Evolutionary conservation across 108 stramenopile species (phyloP), one percentile per base, ranked within the genome.

Genomic region (Thalassiosira profunda): DNA sequence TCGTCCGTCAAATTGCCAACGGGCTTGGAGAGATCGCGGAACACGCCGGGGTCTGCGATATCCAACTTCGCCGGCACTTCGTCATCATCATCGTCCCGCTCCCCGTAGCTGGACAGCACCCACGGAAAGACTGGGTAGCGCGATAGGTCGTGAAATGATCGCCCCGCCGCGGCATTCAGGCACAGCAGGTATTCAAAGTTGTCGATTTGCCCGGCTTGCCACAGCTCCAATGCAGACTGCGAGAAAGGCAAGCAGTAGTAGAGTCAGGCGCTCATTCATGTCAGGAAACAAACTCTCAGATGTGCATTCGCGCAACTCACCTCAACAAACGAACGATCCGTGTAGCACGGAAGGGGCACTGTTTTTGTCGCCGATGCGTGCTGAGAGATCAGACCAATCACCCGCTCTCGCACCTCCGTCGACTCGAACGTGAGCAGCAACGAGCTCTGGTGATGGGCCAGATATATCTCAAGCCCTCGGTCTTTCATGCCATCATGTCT

Each of bases 91-190:
- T 57, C 70, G 23, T 86, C 62, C 7, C 54, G 14, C 29, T 83
- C 72, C 41, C 44, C 70, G 74, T 94, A 99, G 77, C 96, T 92
- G 29, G 83, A 46, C 17, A 99, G 45, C 9, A 99, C 90, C 97
- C 98, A 99, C 8, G 99, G 99, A 76, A 98, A 98, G 12, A 99
- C 98, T 20, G 99, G 99, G 79, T 99, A 99, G 55, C 98, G 94
- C 2, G 95, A 92, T 44, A 99, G 60, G 72, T 99, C 99, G 62
- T 96, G 93, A 48, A 93, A 82, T 43, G 84, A 89, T 46, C 99
- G 79, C 7, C 94, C 98, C 4, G 98, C 97, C 5, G 96, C 94
- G 23, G 90, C 86, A 83, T 99, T 99, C 23, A 99, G 74, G 25
- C 84, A 76, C 47, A 93, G 61, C n/a, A 99, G 67, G 86, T 99